Conservation (phyloP, 2,329 filamentous ascomycete species). For the Paracamarosporium sp. region DNA sequence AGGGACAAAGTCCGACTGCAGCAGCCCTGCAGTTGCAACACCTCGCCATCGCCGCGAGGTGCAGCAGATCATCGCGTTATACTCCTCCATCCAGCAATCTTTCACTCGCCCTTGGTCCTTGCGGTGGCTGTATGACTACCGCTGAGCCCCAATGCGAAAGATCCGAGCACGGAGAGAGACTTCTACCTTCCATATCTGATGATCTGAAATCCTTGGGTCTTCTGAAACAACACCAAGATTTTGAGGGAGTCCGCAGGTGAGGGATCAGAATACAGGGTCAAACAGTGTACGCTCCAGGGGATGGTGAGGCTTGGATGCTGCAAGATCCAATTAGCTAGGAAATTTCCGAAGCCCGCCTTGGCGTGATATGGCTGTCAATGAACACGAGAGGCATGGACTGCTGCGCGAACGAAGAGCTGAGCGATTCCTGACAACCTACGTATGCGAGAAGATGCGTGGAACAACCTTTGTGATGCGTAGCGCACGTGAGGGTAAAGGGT, state of each 20-base stretch:
- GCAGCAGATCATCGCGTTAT: background rate
- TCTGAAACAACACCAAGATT: background rate
- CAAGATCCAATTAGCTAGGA: no score
- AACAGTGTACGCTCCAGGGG: background rate
- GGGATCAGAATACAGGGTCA: background rate
- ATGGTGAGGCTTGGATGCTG: no score
- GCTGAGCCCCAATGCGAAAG: background rate
- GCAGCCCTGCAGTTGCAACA: background rate
- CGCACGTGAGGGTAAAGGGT: no score
- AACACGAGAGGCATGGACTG: no score
- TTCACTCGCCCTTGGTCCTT: background rate
- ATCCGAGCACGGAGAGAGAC: background rate
- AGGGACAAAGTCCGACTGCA: background rate
- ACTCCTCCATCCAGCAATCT: background rate
- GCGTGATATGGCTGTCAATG: no score
- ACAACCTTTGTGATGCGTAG: no score
- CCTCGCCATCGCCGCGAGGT: background rate
- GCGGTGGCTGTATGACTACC: background rate
- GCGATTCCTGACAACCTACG: no score
- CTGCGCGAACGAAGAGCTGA: no score
- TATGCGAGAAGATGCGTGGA: no score
- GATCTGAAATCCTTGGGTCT: background rate
- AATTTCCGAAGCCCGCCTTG: no score
- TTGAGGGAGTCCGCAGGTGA: background rate
- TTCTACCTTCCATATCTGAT: background rate